Percentiles rank a stretch among this genome's conserved stretches.
These are phyloP conservation scores for Zygosaccharomyces siamensis DNA, from an alignment of 805 yeast species.

Conservation along the genomic window DNA sequence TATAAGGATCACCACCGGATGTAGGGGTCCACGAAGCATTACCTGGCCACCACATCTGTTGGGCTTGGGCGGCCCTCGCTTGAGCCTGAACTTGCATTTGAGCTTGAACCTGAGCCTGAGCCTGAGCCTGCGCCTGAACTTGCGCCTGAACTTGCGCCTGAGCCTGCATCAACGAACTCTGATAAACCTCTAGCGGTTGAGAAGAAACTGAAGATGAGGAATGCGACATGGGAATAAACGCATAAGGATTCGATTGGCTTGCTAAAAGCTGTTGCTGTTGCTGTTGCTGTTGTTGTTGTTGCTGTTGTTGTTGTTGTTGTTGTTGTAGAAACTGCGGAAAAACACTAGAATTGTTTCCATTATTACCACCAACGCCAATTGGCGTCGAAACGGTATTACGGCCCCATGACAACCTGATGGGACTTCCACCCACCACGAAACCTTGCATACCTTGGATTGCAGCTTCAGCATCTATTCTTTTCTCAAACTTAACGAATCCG, in stretches of 20 bases:
- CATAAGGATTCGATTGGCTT: slow-evolving; percentile 10
- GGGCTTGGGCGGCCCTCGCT: background rate
- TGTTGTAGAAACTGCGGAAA: too few relatives aligned
- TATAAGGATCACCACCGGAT: background rate
- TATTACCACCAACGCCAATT: background rate
- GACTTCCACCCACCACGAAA: slow-evolving; percentile 64
- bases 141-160: slow-evolving; percentile 3
- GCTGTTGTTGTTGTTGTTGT: too few relatives aligned
- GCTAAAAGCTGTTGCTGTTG: background rate
- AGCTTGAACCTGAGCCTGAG: slow-evolving; percentile 1
- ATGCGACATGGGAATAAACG: slow-evolving; percentile 13
- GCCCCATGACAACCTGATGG: slow-evolving; percentile 76
- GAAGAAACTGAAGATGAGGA: slow-evolving; percentile 10
- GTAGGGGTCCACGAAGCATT: background rate
- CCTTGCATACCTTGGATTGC: slow-evolving; percentile 81
- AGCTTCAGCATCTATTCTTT: slow-evolving; percentile 67
- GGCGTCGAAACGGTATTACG: slow-evolving; percentile 29
- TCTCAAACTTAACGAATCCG: slow-evolving; percentile 68
- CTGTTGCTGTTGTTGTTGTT: too few relatives aligned
- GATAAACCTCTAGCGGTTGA: slow-evolving; percentile 12
- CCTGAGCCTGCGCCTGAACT: slow-evolving; percentile 2
- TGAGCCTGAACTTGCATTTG: slow-evolving; percentile 2
- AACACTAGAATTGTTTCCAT: background rate
- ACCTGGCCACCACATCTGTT: slow-evolving; percentile 4
- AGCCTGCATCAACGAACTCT: slow-evolving; percentile 8